Conservation (phyloP, 768 basidiomycete species). For the Suillus discolor region DNA sequence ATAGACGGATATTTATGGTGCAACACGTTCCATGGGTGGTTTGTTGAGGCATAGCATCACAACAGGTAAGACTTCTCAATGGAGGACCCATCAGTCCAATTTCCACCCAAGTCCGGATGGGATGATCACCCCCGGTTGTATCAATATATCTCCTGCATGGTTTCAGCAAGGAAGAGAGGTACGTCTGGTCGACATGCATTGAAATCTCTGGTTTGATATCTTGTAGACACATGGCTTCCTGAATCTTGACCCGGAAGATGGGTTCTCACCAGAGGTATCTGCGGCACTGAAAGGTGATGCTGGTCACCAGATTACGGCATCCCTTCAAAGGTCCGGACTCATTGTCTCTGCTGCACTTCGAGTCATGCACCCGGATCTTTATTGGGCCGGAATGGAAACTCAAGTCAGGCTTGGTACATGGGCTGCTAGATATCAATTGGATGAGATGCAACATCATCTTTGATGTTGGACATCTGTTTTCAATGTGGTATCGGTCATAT, state of each 20-base stretch:
- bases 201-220: too few relatives aligned
- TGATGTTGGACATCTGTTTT: neutral
- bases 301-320: neutral
- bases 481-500: neutral
- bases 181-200: neutral
- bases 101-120: neutral
- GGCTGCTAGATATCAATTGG: neutral
- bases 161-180: constrained; percentile 8
- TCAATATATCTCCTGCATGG: constrained; percentile 2
- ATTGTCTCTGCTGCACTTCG: neutral
- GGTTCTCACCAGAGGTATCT: neutral
- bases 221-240: neutral
- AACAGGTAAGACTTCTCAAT: neutral
- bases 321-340: neutral
- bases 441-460: neutral
- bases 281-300: neutral
- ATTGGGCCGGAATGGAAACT: neutral
- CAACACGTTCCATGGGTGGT: neutral
- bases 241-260: neutral
- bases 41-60: neutral
- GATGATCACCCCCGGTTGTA: neutral
- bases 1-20: neutral
- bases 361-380: neutral
- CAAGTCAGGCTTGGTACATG: neutral
- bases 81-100: neutral